Evolutionary conservation across 2,329 filamentous ascomycete species (phyloP).

Genomic region (Ophiobolus disseminans): DNA sequence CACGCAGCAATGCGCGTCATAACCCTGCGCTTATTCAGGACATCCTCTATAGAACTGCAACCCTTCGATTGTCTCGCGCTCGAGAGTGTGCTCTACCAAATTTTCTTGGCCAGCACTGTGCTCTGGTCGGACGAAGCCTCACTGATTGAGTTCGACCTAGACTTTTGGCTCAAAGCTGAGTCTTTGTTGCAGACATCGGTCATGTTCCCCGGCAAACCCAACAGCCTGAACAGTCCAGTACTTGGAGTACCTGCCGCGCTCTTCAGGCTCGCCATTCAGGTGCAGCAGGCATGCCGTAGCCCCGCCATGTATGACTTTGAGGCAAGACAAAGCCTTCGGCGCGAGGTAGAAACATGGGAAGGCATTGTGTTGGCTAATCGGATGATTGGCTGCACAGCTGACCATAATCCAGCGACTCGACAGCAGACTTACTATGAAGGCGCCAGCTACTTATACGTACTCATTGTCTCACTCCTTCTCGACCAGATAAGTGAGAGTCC

Average conservation of each 20-base stretch:
- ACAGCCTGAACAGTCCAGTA: slow-evolving; percentile 23
- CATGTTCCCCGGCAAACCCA: slow-evolving; percentile 16
- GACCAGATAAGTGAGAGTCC: slow-evolving; percentile 3
- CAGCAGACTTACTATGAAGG: slow-evolving; percentile 14
- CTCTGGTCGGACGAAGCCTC: slow-evolving; percentile 20
- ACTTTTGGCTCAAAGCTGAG: slow-evolving; percentile 22
- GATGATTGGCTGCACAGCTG: slow-evolving; percentile 7
- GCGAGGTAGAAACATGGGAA: slow-evolving; percentile 22
- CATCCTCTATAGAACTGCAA: slow-evolving; percentile 1
- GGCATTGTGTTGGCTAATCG: slow-evolving; percentile 10
- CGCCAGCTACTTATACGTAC: slow-evolving; percentile 16
- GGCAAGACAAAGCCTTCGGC: slow-evolving; percentile 4
- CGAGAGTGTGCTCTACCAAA: slow-evolving; percentile 27
- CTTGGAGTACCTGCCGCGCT: slow-evolving; percentile 19
- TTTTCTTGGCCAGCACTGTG: slow-evolving; percentile 22
- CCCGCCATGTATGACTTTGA: background rate
- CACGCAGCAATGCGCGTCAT: slow-evolving; percentile 18
- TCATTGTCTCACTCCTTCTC: slow-evolving; percentile 22
- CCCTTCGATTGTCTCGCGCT: slow-evolving; percentile 23
- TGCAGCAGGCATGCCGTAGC: slow-evolving; percentile 17
- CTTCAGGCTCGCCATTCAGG: slow-evolving; percentile 18
- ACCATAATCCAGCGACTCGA: background rate
- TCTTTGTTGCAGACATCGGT: slow-evolving; percentile 8
- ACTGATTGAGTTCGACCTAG: slow-evolving; percentile 14
- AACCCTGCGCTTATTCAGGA: slow-evolving; percentile 13